Evolutionary conservation across 1,284 basidiomycete genomes (phyloP), one percentile per base, ranked within the genome.

Genomic region (Ceratobasidium sp.): DNA sequence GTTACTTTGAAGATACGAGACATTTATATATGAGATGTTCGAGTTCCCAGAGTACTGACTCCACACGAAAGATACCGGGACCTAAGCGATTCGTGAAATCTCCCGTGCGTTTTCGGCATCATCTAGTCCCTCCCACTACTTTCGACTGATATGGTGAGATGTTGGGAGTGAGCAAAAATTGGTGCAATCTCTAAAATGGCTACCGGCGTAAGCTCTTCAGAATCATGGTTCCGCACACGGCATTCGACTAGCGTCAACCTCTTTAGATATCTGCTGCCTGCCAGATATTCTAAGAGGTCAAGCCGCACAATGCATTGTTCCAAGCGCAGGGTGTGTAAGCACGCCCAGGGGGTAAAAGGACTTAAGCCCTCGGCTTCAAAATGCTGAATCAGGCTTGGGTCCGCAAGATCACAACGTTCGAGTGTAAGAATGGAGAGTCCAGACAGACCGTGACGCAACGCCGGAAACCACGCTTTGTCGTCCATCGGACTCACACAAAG

Each of bases 241-340:
- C 63, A 64, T 10, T 23, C 18, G 10, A 40, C 20, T 7, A 64
- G 13, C 7, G 12, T n/a, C 39, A 64, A 12, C 23, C n/a, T 64
- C 40, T 64, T 42, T 20, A 64, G 3, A 23, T 64, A 64, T 26
- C 63, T 64, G 42, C 63, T 64, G 13, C 63, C 63, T 10, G 23
- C 23, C 7, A 64, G n/a, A 7, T 7, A n/a, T 15, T 64, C 63
- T 3, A 64, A 42, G n/a, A 26, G 20, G 44, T 33, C 42, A 7
- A 33, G 40, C 12, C 44, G 15, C 12, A 64, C 44, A 20, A n/a
- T 64, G 63, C 63, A 64, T 4, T 42, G 63, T 20, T 44, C 26
- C 63, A 64, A 44, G 63, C n/a, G 40, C 63, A 64, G 15, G 15
- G 20, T 44, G 63, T 15, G 63, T 33, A 64, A 26, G n/a, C 20